Conservation (phyloP, 148 eudicot genomes). For the Silene uniflora region DNA sequence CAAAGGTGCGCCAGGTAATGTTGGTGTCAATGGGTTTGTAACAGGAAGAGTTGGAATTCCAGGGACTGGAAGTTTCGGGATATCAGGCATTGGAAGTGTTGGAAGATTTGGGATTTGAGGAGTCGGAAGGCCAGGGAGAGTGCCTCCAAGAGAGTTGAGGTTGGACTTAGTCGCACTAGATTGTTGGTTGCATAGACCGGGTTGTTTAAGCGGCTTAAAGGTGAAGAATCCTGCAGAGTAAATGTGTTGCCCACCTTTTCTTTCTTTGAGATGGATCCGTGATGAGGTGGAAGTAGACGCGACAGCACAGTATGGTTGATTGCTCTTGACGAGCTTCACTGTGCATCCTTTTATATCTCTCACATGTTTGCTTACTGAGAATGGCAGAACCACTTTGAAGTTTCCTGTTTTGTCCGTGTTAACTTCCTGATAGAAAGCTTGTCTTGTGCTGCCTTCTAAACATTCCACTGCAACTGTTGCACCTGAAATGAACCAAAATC, state of each 20-base stretch:
- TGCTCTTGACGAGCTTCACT: conserved; percentile 63
- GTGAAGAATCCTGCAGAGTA: conserved; percentile 87
- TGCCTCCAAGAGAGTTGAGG: not conserved
- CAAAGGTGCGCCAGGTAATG: conserved; percentile 31
- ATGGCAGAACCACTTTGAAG: conserved; percentile 58
- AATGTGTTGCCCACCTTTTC: conserved; percentile 39
- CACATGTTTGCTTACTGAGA: conserved; percentile 55
- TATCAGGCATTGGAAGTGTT: conserved; percentile 13
- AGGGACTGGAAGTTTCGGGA: no score
- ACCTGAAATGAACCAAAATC: conserved; percentile 30
- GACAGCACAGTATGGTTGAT: conserved; percentile 64
- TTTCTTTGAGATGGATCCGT: conserved; percentile 46
- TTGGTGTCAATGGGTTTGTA: conserved; percentile 34
- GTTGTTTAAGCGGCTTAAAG: conserved; percentile 69
- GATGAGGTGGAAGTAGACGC: conserved; percentile 67
- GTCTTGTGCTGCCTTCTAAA: conserved; percentile 20
- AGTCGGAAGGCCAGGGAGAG: not conserved
- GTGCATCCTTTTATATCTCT: conserved; percentile 52
- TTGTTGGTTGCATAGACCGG: conserved; percentile 58
- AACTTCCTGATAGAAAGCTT: conserved; percentile 45
- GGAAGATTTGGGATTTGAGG: not conserved
- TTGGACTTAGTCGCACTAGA: not conserved
- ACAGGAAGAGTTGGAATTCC: conserved; percentile 13
- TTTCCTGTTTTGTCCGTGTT: conserved; percentile 57
- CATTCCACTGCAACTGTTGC: conserved; percentile 85